Base-by-base conservation (phyloP, 1,284 basidiomycete genomes). In the Trametes hirsuta region DNA sequence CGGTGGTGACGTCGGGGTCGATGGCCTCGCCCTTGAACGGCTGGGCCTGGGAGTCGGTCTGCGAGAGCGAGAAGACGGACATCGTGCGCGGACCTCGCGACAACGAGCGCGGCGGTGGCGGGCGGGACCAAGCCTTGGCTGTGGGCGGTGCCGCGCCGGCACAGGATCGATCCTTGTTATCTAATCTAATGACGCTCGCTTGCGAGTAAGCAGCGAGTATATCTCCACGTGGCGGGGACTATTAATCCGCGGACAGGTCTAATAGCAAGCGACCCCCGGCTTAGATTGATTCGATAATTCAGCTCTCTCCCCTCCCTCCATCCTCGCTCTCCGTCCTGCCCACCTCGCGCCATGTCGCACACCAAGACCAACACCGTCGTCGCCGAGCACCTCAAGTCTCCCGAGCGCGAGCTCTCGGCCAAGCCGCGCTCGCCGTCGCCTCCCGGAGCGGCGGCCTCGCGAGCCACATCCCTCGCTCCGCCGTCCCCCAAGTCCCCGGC, bases 1-100 rank as follows among this genome's bases (percentile, higher is more conserved):
- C 85, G 9, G 74, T 69, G 54, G 84, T 76, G 40, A 75, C 69
- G 64, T 72, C 71, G 44, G 68, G 67, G 34, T 62, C 62, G 62
- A 71, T 57, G 49, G 41, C 39, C 59, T 58, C 51, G 56, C 58
- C 58, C 45, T 51, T 65, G 58, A 64, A 44, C 22, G 61, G 59
- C 51, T 55, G 57, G 49, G 37, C 50, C 41, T 59, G 58, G 40
- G 57, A 52, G 41, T 57, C 35, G 30, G 30, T 30, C 11, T 41
- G 30, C 15, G 58, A 44, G 49, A 49, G 40, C 40, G 53, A 61
- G 47, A 63, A 64, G 47, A 53, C 53, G 44, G 65, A 59, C 60
- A 62, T 66, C 10, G 52, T 39, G 34, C 34, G 36, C 12, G 37
- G 37, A 39, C n/a, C 22, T 40, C n/a, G 46, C 24, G 15, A 6